These are phyloP conservation scores for Rubia tinctorum DNA, from an alignment of 305 asterid species.

Conservation along the genomic window DNA sequence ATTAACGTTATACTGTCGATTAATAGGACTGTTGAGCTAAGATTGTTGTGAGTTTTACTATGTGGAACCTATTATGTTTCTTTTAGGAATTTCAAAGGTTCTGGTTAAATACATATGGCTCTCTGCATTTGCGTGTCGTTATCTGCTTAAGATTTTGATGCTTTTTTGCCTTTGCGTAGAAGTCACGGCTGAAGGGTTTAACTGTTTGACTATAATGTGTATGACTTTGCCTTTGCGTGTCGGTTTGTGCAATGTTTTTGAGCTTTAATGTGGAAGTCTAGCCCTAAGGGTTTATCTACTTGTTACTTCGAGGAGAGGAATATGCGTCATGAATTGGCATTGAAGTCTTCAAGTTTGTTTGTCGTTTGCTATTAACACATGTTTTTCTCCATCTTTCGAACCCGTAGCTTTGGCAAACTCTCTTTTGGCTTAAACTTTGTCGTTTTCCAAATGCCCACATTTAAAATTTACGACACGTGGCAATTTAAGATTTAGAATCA, in stretches of 20 bases:
- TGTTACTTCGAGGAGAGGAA: background rate
- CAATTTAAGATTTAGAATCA: background rate
- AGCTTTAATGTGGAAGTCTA: background rate
- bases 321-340: background rate
- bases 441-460: slow-evolving; percentile 19
- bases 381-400: background rate
- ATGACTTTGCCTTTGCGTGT: background rate
- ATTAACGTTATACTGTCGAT: background rate
- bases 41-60: background rate
- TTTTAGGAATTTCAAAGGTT: background rate
- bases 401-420: background rate
- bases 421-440: background rate
- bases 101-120: background rate
- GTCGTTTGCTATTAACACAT: background rate
- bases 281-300: background rate
- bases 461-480: background rate
- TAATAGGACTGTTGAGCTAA: background rate
- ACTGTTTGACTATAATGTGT: background rate
- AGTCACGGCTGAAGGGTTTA: background rate
- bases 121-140: background rate
- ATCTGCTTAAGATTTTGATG: background rate
- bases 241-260: background rate
- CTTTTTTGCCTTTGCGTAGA: background rate
- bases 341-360: background rate
- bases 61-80: background rate